Conservation (phyloP, 2,329 filamentous ascomycete species). For the Cladosporium austrohemisphaericum region DNA sequence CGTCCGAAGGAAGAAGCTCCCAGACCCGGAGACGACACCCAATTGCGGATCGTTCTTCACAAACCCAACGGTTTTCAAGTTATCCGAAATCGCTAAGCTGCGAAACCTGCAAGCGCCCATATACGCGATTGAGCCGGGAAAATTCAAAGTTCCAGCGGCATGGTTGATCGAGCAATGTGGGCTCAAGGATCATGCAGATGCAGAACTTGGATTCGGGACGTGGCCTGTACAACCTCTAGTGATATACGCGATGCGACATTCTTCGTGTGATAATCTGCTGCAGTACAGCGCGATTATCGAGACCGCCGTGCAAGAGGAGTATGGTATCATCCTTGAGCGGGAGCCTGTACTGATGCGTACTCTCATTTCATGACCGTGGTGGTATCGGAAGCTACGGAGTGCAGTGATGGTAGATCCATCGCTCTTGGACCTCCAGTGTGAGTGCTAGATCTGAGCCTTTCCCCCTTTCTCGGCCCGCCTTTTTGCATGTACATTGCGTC, state of each 20-base stretch:
- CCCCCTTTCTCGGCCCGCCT: too few species aligned
- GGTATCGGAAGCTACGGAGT: too few species aligned
- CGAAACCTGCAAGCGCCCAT: background rate
- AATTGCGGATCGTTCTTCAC: slow-evolving; percentile 11
- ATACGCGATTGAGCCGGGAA: background rate
- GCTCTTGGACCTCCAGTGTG: too few species aligned
- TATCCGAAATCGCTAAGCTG: background rate
- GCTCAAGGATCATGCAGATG: background rate
- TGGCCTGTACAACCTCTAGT: slow-evolving; percentile 2
- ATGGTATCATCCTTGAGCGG: background rate
- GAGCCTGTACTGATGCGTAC: slow-evolving; percentile 5
- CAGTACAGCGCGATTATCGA: background rate
- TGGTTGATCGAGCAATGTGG: slow-evolving; percentile 6
- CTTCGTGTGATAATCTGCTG: background rate
- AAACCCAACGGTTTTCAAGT: background rate
- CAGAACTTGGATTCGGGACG: background rate
- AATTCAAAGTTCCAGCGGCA: slow-evolving; percentile 5
- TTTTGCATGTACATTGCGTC: too few species aligned
- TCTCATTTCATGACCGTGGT: too few species aligned
- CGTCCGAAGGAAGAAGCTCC: background rate
- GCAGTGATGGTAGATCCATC: too few species aligned
- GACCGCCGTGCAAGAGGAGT: background rate
- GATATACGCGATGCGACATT: background rate
- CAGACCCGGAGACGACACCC: background rate
- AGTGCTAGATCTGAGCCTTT: too few species aligned